Evolutionary conservation across 2,329 filamentous ascomycete genomes (phyloP).

Genomic region (Sclerotinia nivalis): DNA sequence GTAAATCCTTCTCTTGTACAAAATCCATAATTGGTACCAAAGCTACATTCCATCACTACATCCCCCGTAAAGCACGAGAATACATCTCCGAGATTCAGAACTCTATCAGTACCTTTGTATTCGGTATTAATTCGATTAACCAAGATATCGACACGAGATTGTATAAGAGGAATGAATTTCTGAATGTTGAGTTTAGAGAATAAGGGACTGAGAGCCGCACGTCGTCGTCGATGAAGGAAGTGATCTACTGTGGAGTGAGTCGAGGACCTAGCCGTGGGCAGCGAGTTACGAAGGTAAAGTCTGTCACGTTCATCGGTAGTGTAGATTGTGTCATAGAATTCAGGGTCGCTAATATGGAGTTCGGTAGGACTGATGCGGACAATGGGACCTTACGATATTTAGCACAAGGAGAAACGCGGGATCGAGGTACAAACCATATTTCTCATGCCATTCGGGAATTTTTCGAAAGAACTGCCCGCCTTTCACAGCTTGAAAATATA

Average conservation of each 20-base stretch:
- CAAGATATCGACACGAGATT: conserved; percentile 12
- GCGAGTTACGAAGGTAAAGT: conserved; percentile 20
- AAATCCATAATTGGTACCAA: conserved; percentile 13
- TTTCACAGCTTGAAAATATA: conserved; percentile 48
- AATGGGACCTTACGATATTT: conserved; percentile 34
- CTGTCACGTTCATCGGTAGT: conserved; percentile 31
- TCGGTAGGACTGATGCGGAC: conserved; percentile 44
- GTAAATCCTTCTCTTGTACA: conserved; percentile 9
- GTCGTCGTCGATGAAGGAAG: conserved; percentile 30
- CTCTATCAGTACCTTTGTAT: conserved; percentile 3
- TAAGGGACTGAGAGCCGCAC: conserved; percentile 32
- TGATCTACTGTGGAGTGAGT: conserved; percentile 29
- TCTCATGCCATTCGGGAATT: conserved; percentile 46
- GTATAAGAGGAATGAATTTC: conserved; percentile 15
- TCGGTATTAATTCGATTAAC: conserved; percentile 6
- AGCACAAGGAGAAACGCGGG: background rate
- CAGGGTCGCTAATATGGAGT: conserved; percentile 43
- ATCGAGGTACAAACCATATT: conserved; percentile 39
- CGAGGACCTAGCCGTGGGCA: conserved; percentile 17
- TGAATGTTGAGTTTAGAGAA: conserved; percentile 30
- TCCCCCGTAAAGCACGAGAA: conserved; percentile 27
- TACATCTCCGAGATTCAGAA: conserved; percentile 12
- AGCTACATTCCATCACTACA: conserved; percentile 37
- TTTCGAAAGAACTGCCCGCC: conserved; percentile 46
- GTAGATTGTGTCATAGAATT: conserved; percentile 47